Evolutionary conservation across 2,329 filamentous ascomycete genomes (phyloP), one percentile per base, ranked within the genome.

Genomic region (Neofusicoccum sp.): DNA sequence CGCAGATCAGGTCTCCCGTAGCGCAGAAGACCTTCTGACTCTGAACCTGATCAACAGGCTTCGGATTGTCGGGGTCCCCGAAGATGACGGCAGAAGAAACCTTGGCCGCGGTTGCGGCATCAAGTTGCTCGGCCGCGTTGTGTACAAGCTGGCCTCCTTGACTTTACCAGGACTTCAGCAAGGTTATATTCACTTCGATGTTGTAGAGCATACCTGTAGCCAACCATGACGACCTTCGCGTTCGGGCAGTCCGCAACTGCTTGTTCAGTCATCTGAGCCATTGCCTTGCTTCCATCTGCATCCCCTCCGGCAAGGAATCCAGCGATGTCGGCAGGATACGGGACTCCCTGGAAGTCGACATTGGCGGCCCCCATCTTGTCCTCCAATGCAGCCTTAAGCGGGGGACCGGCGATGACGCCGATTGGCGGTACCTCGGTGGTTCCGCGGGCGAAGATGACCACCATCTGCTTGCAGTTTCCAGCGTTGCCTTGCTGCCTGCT

Each of bases 381-480:
- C 8, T 74, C 73, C 1, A 85, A 67, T 1, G 78, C 76, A 41
- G 76, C 70, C 63, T 82, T 80, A 65, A 85, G 79, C 1, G 80
- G 78, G 2, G 82, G 82, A 1, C 83, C 83, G 1, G 78, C 75
- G 3, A 79, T 63, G 16, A 68, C 67, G 16, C 83, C 83, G 45
- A 85, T 78, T 64, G 83, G 84, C 31, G 81, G 81, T 0, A 63
- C 40, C 69, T 85, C 81, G 3, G 76, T 79, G 3, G 82, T 84
- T 6, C 83, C 83, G 12, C 83, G 78, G n/a, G 83, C 82, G 64
- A 82, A 85, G 64, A 86, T 79, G 58, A 85, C 71, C 7, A 81
- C 84, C 63, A 82, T 75, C 33, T 73, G 31, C 43, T 49, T 43
- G 57, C 57, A 59, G 34, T 43, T 26, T 9, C n/a, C n/a, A 20